These are phyloP conservation scores for Lactifluus rugatus DNA, from an alignment of 768 basidiomycete genomes.

Conservation along the genomic window DNA sequence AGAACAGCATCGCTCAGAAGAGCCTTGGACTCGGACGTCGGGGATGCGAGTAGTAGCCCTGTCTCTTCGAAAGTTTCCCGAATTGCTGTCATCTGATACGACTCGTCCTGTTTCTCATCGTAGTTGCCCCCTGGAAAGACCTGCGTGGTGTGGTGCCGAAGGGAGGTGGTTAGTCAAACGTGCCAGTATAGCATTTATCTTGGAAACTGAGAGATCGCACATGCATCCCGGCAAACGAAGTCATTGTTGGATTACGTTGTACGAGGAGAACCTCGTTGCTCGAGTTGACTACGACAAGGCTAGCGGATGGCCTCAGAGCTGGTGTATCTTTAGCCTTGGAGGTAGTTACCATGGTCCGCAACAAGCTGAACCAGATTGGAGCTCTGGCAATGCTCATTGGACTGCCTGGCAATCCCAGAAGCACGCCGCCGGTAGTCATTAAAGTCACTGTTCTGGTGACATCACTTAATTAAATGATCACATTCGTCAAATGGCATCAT, in stretches of 20 bases:
- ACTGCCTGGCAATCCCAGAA: neutral
- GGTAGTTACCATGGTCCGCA: slow-evolving; percentile 3
- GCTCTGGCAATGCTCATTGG: neutral
- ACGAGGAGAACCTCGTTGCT: slow-evolving; percentile 63
- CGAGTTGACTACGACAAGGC: slow-evolving; percentile 53
- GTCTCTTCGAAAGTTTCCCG: slow-evolving; percentile 74
- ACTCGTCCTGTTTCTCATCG: slow-evolving; percentile 49
- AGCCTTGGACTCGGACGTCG: slow-evolving; percentile 1
- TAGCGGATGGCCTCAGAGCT: slow-evolving; percentile 53
- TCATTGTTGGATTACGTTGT: slow-evolving; percentile 55
- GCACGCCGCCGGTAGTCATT: no score
- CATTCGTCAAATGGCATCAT: no score
- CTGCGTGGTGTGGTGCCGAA: slow-evolving; percentile 28
- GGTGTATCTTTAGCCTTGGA: slow-evolving; percentile 1
- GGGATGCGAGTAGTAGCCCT: slow-evolving; percentile 51
- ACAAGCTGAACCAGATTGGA: neutral
- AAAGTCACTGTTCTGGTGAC: no score
- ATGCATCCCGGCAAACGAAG: slow-evolving; percentile 56
- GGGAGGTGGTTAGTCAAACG: no score
- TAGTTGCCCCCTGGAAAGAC: slow-evolving; percentile 72
- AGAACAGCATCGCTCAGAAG: slow-evolving; percentile 32
- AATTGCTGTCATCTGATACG: slow-evolving; percentile 52
- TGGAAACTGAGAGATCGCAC: slow-evolving; percentile 32
- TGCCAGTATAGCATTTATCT: no score
- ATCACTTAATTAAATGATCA: no score